Evolutionary conservation across 257 asterid genomes (phyloP).

Genomic region (Henckelia pumila): DNA sequence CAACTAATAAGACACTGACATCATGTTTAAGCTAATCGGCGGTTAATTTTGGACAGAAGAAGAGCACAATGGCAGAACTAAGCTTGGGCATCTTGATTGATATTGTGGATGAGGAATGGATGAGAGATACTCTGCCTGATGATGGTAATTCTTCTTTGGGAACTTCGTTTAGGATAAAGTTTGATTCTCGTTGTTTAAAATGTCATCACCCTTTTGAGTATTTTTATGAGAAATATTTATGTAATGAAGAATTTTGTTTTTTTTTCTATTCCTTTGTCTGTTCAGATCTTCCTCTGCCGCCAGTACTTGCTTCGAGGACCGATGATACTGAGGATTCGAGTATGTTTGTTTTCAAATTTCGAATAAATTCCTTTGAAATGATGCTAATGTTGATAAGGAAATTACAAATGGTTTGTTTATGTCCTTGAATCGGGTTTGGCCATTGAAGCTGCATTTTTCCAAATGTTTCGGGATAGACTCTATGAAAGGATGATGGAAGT

Average conservation of each 20-base stretch:
- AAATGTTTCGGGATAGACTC: no score
- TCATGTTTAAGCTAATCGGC: no score
- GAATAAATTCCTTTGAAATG: no score
- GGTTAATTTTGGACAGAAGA: no score
- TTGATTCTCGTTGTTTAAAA: background rate
- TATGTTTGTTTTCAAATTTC: conserved; percentile 30
- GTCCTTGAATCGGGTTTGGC: background rate
- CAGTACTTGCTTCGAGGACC: conserved; percentile 51
- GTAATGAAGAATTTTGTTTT: background rate
- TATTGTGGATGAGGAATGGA: conserved; percentile 85
- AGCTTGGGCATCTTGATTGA: conserved; percentile 66
- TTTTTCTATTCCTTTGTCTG: conserved; percentile 12
- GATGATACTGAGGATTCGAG: conserved; percentile 74
- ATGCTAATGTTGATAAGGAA: background rate
- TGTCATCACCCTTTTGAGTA: no score
- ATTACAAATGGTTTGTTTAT: background rate
- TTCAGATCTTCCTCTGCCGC: conserved; percentile 69
- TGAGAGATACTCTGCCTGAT: conserved; percentile 72
- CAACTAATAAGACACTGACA: no score
- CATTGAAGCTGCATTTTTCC: no score
- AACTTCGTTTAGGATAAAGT: background rate
- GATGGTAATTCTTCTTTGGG: conserved; percentile 44
- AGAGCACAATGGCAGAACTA: conserved; percentile 55
- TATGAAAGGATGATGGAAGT: no score
- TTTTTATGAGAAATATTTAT: no score